A percentile compares a stretch with the other conserved stretches of the same genome.
Conservation (phyloP, 805 yeast genomes). For the Komagataella mondaviorum region DNA sequence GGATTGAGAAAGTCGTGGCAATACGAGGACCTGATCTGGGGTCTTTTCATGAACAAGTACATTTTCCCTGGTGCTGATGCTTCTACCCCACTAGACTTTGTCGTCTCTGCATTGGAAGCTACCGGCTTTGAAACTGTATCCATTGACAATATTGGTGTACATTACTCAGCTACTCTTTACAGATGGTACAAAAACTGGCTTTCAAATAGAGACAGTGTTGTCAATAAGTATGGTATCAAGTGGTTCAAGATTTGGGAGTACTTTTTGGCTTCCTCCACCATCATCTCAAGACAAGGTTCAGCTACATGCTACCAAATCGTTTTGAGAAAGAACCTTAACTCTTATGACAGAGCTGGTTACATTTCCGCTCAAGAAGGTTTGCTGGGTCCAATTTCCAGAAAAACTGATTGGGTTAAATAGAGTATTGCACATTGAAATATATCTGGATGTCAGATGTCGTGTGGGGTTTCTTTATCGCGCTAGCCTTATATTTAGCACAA, state of each 20-base stretch:
- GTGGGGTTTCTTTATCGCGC: not conserved
- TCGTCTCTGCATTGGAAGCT: slow-evolving; percentile 61
- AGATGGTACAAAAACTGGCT: slow-evolving; percentile 94
- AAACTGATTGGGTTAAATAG: slow-evolving; percentile 43
- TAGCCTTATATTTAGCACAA: not conserved
- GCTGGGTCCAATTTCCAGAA: slow-evolving; percentile 39
- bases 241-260: slow-evolving; percentile 94
- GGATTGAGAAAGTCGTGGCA: slow-evolving; percentile 91
- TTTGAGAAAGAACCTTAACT: slow-evolving; percentile 78
- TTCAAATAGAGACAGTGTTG: slow-evolving; percentile 63
- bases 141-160: slow-evolving; percentile 83
- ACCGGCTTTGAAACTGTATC: slow-evolving; percentile 79
- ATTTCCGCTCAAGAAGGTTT: slow-evolving; percentile 70
- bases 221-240: slow-evolving; percentile 70
- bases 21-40: slow-evolving; percentile 90
- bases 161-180: slow-evolving; percentile 84
- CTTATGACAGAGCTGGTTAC: slow-evolving; percentile 73
- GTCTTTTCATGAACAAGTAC: slow-evolving; percentile 90
- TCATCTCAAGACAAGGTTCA: slow-evolving; percentile 85
- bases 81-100: slow-evolving; percentile 83
- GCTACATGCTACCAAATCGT: slow-evolving; percentile 88
- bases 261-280: slow-evolving; percentile 72
- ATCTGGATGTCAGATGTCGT: not conserved
- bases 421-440: not conserved
- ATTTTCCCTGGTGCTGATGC: slow-evolving; percentile 98